Evolutionary conservation across 768 basidiomycete genomes (phyloP).

Genomic region (Phylloporus arenicola): DNA sequence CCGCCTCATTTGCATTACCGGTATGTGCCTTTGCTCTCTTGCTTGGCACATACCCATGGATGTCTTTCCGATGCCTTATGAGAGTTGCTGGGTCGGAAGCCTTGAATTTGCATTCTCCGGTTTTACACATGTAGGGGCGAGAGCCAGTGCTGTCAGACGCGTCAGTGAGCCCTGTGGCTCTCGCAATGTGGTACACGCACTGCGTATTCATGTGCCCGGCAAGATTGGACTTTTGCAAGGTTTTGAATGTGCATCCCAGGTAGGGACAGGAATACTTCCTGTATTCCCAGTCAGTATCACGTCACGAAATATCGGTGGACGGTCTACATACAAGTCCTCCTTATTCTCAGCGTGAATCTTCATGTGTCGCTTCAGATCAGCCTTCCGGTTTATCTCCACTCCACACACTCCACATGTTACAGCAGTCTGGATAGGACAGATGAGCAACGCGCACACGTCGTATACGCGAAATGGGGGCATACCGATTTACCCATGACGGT

Average conservation of each 20-base stretch:
- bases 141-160: conserved; percentile 4
- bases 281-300: conserved; percentile 1
- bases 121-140: conserved; percentile 8
- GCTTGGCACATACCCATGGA: conserved; percentile 11
- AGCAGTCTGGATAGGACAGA: conserved; percentile 1
- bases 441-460: background rate
- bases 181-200: conserved; percentile 16
- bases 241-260: conserved; percentile 13
- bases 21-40: background rate
- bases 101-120: conserved; percentile 8
- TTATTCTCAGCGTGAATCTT: conserved; percentile 19
- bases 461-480: background rate
- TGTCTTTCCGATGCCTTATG: conserved; percentile 17
- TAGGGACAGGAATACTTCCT: conserved; percentile 25
- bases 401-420: conserved; percentile 14
- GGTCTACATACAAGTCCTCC: conserved; percentile 19
- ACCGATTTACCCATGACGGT: background rate
- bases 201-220: conserved; percentile 25
- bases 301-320: background rate
- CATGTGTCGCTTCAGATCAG: conserved; percentile 28
- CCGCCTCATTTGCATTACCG: too few species aligned
- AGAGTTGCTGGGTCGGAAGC: conserved; percentile 19
- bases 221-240: conserved; percentile 27
- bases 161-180: background rate
- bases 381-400: conserved; percentile 15